A percentile compares a stretch with the other conserved stretches of the same genome.
phyloP scores from a whole-genome alignment of 768 basidiomycete genomes.

The Amanita inopinata region DNA sequence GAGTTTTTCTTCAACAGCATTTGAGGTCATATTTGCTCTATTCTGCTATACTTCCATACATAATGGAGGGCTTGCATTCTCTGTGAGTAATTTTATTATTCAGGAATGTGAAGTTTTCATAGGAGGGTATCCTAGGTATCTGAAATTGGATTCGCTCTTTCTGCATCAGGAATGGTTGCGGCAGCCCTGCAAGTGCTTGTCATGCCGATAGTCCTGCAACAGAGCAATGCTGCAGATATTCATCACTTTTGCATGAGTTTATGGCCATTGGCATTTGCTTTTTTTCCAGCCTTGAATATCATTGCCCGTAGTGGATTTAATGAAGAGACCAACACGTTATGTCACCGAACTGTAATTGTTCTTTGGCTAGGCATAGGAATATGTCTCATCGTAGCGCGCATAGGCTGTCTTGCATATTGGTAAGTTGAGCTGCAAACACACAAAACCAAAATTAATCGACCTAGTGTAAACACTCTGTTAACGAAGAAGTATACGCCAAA shows the following conservation, averaged over 20 bases:
- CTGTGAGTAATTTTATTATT: slow-evolving; percentile 20
- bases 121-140: no score
- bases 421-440: no score
- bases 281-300: slow-evolving; percentile 39
- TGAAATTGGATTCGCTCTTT: slow-evolving; percentile 48
- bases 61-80: slow-evolving; percentile 34
- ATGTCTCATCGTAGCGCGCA: slow-evolving; percentile 29
- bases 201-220: slow-evolving; percentile 43
- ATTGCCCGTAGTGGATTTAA: slow-evolving; percentile 24
- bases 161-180: slow-evolving; percentile 36
- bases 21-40: slow-evolving; percentile 54
- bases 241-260: slow-evolving; percentile 45
- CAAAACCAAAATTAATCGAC: no score
- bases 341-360: slow-evolving; percentile 14
- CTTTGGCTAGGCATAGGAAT: slow-evolving; percentile 42
- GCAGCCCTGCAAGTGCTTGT: slow-evolving; percentile 38
- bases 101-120: no score
- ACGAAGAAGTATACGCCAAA: slow-evolving; percentile 39
- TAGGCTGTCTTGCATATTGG: slow-evolving; percentile 41
- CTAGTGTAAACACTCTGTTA: slow-evolving; percentile 43
- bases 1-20: slow-evolving; percentile 42
- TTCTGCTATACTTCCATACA: slow-evolving; percentile 51
- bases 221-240: slow-evolving; percentile 36
- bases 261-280: slow-evolving; percentile 41
- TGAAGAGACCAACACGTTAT: slow-evolving; percentile 7